Conservation (phyloP, 2,329 filamentous ascomycete genomes). For the Curvularia verruculosa region DNA sequence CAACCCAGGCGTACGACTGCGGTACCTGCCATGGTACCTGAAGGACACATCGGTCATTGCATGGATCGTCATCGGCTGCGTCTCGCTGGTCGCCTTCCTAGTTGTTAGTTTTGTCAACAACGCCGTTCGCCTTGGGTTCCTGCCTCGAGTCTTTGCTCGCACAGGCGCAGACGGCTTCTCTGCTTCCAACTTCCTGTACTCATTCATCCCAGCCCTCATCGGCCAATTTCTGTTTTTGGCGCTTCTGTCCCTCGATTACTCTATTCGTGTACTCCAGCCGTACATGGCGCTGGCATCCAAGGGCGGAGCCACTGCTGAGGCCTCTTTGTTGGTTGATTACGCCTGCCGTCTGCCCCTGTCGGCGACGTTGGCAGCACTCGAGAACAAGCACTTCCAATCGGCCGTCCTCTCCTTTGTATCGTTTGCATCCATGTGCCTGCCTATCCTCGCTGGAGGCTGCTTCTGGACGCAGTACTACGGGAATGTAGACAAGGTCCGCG, state of each 20-base stretch:
- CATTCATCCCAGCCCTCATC: conserved; percentile 72
- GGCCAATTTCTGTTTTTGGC: conserved; percentile 70
- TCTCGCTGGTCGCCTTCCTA: conserved; percentile 61
- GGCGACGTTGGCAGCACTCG: conserved; percentile 62
- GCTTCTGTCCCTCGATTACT: conserved; percentile 70
- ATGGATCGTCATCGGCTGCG: conserved; percentile 59
- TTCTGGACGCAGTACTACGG: conserved; percentile 74
- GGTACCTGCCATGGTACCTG: conserved; percentile 79
- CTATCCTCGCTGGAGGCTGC: conserved; percentile 70
- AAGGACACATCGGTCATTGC: conserved; percentile 68
- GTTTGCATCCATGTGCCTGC: conserved; percentile 66
- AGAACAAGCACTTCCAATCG: conserved; percentile 69
- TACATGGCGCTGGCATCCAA: conserved; percentile 68
- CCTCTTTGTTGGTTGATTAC: conserved; percentile 73
- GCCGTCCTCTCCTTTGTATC: conserved; percentile 67
- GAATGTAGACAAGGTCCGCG: conserved; percentile 36
- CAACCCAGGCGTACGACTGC: conserved; percentile 62
- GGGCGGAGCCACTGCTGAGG: conserved; percentile 66
- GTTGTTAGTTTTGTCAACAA: conserved; percentile 78
- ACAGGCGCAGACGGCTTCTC: conserved; percentile 73
- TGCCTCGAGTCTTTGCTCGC: conserved; percentile 67
- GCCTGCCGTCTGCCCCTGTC: conserved; percentile 68
- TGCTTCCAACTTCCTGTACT: conserved; percentile 85
- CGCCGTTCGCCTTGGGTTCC: conserved; percentile 72
- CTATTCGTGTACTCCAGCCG: conserved; percentile 69